Percentiles rank a stretch among this genome's conserved stretches.
These are phyloP conservation scores for Eucalyptus caleyi DNA, from an alignment of 345 rosid genomes.

Conservation along the genomic window DNA sequence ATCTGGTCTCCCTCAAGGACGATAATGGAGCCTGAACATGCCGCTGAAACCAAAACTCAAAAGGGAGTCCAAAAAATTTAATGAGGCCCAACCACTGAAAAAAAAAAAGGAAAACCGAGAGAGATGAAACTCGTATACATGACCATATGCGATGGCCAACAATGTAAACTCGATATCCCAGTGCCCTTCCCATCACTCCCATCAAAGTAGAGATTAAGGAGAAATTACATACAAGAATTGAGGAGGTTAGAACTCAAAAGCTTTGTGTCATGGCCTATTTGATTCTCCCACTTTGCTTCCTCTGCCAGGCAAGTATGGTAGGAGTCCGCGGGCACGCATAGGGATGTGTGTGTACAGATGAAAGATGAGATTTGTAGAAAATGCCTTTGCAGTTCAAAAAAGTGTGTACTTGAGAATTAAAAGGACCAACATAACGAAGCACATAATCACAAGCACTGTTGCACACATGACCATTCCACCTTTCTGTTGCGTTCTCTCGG, in stretches of 20 bases:
- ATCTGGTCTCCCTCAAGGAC: background rate
- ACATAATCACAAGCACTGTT: conserved; percentile 75
- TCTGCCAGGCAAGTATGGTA: background rate
- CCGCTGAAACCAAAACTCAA: background rate
- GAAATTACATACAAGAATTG: background rate
- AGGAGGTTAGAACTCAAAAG: background rate
- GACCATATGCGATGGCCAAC: background rate
- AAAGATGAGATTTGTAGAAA: background rate
- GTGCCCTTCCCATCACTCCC: background rate
- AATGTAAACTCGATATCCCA: background rate
- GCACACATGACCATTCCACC: conserved; percentile 99
- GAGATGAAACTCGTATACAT: background rate
- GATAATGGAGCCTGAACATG: background rate
- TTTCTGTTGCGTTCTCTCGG: conserved; percentile 81
- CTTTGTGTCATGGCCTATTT: background rate
- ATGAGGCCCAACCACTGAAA: background rate
- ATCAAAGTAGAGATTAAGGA: background rate
- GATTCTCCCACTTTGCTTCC: background rate
- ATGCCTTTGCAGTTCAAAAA: conserved; percentile 23
- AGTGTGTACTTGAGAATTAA: conserved; percentile 71
- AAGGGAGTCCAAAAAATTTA: background rate
- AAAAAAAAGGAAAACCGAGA: background rate
- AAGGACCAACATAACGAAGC: conserved; percentile 85
- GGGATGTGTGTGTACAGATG: background rate
- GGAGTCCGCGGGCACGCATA: background rate